These are phyloP conservation scores for Cladorrhinum samala DNA, from an alignment of 495 filamentous ascomycete species.

Conservation along the genomic window DNA sequence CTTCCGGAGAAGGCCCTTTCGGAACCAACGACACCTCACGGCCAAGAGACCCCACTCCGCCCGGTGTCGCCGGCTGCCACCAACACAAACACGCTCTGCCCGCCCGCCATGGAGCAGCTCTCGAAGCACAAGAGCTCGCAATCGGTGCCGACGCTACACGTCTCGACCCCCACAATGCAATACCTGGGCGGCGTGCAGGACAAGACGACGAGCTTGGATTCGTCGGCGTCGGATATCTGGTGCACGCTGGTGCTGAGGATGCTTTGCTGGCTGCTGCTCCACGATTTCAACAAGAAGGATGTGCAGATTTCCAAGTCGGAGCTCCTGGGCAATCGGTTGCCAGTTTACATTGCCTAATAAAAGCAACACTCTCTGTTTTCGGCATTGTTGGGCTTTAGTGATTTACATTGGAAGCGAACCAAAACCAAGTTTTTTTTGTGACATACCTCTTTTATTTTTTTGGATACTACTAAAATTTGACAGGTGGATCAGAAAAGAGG, in stretches of 20 bases:
- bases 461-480: too few species aligned
- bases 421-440: background rate
- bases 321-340: slow-evolving; percentile 42
- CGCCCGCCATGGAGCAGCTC: background rate
- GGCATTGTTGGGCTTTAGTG: too few species aligned
- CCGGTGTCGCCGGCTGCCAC: background rate
- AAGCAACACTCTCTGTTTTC: too few species aligned
- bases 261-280: slow-evolving; percentile 47
- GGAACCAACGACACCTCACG: background rate
- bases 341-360: slow-evolving; percentile 37
- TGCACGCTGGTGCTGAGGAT: slow-evolving; percentile 45
- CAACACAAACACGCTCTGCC: background rate
- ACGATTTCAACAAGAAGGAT: slow-evolving; percentile 46
- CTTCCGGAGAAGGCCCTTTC: slow-evolving; percentile 2
- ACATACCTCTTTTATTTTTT: background rate
- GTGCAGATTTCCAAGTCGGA: slow-evolving; percentile 42
- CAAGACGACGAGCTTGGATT: slow-evolving; percentile 10
- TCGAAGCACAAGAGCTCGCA: slow-evolving; percentile 6
- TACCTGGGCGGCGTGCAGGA: background rate
- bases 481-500: too few species aligned
- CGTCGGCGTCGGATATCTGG: slow-evolving; percentile 33
- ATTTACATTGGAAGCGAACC: too few species aligned
- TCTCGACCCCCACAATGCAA: slow-evolving; percentile 1
- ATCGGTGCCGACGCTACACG: slow-evolving; percentile 9
- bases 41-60: background rate